Evolutionary conservation across 495 filamentous ascomycete species (phyloP).

Genomic region (Hypoxylon subgilvum): DNA sequence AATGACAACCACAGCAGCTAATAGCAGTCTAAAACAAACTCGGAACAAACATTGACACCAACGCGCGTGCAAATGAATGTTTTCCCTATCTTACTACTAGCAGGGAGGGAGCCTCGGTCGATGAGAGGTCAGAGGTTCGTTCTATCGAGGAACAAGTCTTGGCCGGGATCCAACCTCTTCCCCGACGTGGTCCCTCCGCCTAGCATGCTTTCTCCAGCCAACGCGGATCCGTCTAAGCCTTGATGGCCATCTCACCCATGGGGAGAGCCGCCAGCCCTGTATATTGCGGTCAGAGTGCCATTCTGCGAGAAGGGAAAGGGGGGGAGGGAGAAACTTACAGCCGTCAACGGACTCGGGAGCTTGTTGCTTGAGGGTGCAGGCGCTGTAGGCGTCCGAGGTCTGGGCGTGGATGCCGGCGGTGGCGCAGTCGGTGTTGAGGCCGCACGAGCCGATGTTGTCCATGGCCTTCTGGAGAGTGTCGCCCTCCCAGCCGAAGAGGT

Average conservation of each 20-base stretch:
- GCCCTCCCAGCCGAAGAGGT: conserved; percentile 80
- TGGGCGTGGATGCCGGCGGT: conserved; percentile 54
- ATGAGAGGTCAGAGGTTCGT: no score
- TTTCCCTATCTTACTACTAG: no score
- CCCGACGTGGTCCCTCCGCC: background rate
- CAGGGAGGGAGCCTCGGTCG: no score
- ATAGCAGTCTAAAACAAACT: no score
- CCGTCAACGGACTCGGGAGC: conserved; percentile 58
- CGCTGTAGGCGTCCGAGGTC: conserved; percentile 51
- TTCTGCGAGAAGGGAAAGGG: background rate
- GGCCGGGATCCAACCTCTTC: background rate
- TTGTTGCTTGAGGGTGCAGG: conserved; percentile 56
- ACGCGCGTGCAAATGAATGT: no score
- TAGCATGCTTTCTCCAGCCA: conserved; percentile 1
- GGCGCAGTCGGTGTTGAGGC: conserved; percentile 57
- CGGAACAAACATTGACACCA: no score
- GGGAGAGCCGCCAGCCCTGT: conserved; percentile 59
- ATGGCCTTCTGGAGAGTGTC: conserved; percentile 68
- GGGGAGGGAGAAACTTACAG: conserved; percentile 47
- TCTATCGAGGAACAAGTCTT: conserved; percentile 1
- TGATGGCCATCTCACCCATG: conserved; percentile 58
- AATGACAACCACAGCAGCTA: no score
- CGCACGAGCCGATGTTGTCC: conserved; percentile 59
- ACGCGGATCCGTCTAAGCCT: conserved; percentile 53
- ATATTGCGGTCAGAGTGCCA: background rate